Evolutionary conservation across 2,329 filamentous ascomycete genomes (phyloP).

Genomic region (Leptographium radiaticola): DNA sequence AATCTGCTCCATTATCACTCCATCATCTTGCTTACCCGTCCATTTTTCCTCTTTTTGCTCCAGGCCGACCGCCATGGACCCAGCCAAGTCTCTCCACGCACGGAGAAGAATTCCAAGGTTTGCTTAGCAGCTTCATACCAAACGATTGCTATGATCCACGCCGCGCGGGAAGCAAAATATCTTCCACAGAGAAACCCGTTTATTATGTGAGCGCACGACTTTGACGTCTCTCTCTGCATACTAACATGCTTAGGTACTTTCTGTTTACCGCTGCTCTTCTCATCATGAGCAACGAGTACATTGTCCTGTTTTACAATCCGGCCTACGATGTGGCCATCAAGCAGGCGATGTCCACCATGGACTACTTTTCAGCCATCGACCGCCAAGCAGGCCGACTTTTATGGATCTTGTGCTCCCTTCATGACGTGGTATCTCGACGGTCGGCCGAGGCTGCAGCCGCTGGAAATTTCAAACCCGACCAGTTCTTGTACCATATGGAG

Average conservation of each 20-base stretch:
- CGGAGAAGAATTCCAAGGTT: slow-evolving; percentile 29
- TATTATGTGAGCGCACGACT: slow-evolving; percentile 36
- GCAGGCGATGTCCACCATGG: slow-evolving; percentile 33
- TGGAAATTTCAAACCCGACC: background rate
- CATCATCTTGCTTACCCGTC: slow-evolving; percentile 48
- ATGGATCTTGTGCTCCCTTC: slow-evolving; percentile 37
- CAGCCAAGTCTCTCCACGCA: slow-evolving; percentile 17
- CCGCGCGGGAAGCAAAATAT: slow-evolving; percentile 28
- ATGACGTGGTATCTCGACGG: slow-evolving; percentile 23
- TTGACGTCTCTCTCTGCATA: no score
- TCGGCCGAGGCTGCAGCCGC: slow-evolving; percentile 9
- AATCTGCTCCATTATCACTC: slow-evolving; percentile 51
- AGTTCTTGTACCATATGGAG: background rate
- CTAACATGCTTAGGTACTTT: slow-evolving; percentile 31
- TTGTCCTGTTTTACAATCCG: slow-evolving; percentile 31
- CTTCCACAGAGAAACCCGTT: slow-evolving; percentile 41
- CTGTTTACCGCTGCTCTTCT: slow-evolving; percentile 42
- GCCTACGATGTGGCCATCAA: slow-evolving; percentile 25
- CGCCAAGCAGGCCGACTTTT: slow-evolving; percentile 34
- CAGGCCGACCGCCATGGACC: slow-evolving; percentile 15
- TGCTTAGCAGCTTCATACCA: slow-evolving; percentile 38
- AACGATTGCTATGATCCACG: slow-evolving; percentile 33
- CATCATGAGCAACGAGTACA: slow-evolving; percentile 44
- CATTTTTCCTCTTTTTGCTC: slow-evolving; percentile 48
- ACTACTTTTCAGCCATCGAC: slow-evolving; percentile 33